Base-by-base conservation (phyloP, 139 green algal genomes). In the Haematococcus lacustris region DNA sequence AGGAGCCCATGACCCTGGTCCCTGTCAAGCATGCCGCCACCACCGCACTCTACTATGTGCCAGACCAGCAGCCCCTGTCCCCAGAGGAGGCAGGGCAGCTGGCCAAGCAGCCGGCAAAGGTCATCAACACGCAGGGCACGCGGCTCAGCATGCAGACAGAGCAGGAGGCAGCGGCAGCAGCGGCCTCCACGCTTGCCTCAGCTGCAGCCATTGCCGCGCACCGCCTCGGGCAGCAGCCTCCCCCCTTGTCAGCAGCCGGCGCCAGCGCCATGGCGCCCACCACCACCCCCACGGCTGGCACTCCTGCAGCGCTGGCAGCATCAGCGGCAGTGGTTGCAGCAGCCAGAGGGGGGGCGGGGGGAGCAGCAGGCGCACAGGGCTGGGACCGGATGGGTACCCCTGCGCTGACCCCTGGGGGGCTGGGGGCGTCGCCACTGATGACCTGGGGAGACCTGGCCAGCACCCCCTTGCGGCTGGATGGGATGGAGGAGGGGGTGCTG, bases 381-480 rank as follows among this genome's bases (percentile, higher is more conserved):
- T 85, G 76, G 80, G 13, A 74, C 64, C 38, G 78, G 21, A 64
- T 84, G 65, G 38, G 65, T 3, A 84, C 78, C 32, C 78, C 82
- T 51, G 38, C 78, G 33, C 43, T 83, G 1, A 64, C 73, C 4
- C 62, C 60, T n/a, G 41, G 71, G 2, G 62, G 21, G 13, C 32
- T 75, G n/a, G 86, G 79, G 3, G 73, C 76, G 4, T 90, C 85
- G 0, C 91, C 90, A 1, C 71, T 97, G 25, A 92, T 97, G 83
- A 97, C 91, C 2, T 97, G 91, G 91, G 91, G 91, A 28, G 88
- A 95, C 60, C 85, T 97, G 28, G 87, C 76, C 32, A 80, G 68
- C 75, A 97, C 91, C 26, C 91, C 91, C 4, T 70, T 94, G 75
- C 77, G 91, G 51, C 71, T 93, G 59, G 84, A 87, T 30, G 70